These are phyloP conservation scores for Cryptosporidium andersoni DNA, from an alignment of 169 alveolate genomes.

Conservation along the genomic window DNA sequence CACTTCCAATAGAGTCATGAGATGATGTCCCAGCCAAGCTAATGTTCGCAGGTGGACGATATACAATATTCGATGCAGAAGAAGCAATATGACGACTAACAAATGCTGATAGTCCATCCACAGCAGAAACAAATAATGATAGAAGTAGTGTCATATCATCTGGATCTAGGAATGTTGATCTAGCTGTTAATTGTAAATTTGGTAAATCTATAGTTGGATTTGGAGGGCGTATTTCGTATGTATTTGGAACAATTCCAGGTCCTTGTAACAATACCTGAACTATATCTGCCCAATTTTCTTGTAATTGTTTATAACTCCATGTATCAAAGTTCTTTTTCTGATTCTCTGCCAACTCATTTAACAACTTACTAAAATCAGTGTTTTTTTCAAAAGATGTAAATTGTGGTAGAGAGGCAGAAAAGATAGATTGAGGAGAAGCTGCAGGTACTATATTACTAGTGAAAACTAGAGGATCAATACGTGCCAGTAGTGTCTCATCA, in stretches of 20 bases:
- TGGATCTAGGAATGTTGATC: conserved; percentile 12
- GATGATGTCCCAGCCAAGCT: conserved; percentile 50
- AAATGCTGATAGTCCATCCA: conserved; percentile 48
- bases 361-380: conserved; percentile 38
- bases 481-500: conserved; percentile 39
- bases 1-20: conserved; percentile 58
- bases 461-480: conserved; percentile 55
- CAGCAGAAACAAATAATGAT: conserved; percentile 55
- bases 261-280: conserved; percentile 67
- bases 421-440: not conserved
- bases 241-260: conserved; percentile 51
- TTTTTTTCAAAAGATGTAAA: not conserved
- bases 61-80: conserved; percentile 50
- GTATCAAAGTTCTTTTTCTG: conserved; percentile 5
- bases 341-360: conserved; percentile 49
- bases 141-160: conserved; percentile 52
- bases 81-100: conserved; percentile 36
- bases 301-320: conserved; percentile 11
- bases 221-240: conserved; percentile 33
- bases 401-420: not conserved
- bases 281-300: conserved; percentile 62
- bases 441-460: conserved; percentile 5
- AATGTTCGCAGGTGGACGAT: conserved; percentile 21
- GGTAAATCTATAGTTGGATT: conserved; percentile 36
- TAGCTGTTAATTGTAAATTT: conserved; percentile 26